These are phyloP conservation scores for Acacia concinna DNA, from an alignment of 331 rosid genomes.

Conservation along the genomic window DNA sequence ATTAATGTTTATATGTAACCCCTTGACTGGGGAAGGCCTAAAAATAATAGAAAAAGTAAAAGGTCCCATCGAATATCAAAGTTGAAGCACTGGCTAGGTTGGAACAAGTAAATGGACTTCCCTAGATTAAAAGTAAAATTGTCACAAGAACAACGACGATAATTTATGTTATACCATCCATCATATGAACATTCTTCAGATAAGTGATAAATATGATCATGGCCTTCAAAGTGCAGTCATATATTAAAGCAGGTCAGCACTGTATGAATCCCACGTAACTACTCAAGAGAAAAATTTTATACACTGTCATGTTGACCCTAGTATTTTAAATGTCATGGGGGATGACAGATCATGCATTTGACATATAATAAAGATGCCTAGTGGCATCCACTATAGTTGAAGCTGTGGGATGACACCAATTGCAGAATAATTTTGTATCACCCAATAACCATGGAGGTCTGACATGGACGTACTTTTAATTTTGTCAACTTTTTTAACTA, in stretches of 20 bases:
- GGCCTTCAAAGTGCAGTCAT: background rate
- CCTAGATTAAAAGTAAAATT: background rate
- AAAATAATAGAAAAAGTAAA: constrained; percentile 3
- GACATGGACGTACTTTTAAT: background rate
- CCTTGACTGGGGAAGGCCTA: constrained; percentile 6
- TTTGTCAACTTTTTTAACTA: background rate
- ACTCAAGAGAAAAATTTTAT: background rate
- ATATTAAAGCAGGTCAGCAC: background rate
- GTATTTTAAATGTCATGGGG: background rate
- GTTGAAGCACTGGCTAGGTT: background rate
- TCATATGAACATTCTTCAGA: constrained; percentile 1
- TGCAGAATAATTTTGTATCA: background rate
- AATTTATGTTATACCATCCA: constrained; percentile 4
- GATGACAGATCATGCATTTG: background rate
- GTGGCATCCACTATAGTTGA: background rate
- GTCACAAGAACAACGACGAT: background rate
- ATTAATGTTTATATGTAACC: background rate
- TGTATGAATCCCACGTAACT: background rate
- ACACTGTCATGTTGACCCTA: background rate
- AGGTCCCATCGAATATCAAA: background rate
- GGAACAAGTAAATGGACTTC: constrained; percentile 6
- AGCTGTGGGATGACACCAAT: background rate
- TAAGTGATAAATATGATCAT: background rate
- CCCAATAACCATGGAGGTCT: background rate
- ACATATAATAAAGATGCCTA: background rate